Base-by-base conservation (phyloP, 805 yeast genomes). In the Yarrowia sp. region DNA sequence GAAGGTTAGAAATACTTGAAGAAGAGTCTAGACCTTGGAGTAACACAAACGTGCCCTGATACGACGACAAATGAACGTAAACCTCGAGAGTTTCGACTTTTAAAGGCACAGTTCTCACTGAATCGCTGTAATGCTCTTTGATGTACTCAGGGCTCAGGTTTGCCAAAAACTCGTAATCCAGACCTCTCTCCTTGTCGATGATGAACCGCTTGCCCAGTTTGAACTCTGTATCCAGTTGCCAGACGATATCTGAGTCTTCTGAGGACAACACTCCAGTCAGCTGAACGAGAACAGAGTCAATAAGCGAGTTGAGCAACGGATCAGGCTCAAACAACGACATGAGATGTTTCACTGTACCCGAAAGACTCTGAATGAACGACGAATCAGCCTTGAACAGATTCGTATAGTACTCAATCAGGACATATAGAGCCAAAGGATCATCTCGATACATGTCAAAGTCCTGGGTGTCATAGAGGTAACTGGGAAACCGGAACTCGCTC, bases 361-460 rank as follows among this genome's bases (percentile, higher is more conserved):
- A 8, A 4, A 59, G 32, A 11, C 8, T 38, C 14, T 48, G 48
- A 14, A 63, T 48, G 46, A 48, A 48, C 9, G 67, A 63, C 1
- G 38, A 10, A n/a, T 63, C 56, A 5, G 67, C 41, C 19, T n/a
- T 59, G 65, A 59, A 59, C 16, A 59, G 52, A 15, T 45, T 59
- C 1, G 65, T 63, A n/a, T 48, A 63, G 56, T 48, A 63, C 46
- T 63, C 67, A 16, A 63, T 48, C 8, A 48, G 38, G 10, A 63
- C 56, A n/a, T 63, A 63, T 3, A 63, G n/a, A 10, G 56, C 55
- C 56, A 63, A n/a, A 8, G 67, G 67, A 14, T 63, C 67, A 12
- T 63, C 56, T 38, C 49, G 14, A 11, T 48, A 48, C 56, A 63
- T 48, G 45, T 48, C 67, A 22, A 48, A 48, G 19, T 45, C 41